phyloP scores from a whole-genome alignment of 2,329 filamentous ascomycete species.

The Phyllosticta capitalensis region DNA sequence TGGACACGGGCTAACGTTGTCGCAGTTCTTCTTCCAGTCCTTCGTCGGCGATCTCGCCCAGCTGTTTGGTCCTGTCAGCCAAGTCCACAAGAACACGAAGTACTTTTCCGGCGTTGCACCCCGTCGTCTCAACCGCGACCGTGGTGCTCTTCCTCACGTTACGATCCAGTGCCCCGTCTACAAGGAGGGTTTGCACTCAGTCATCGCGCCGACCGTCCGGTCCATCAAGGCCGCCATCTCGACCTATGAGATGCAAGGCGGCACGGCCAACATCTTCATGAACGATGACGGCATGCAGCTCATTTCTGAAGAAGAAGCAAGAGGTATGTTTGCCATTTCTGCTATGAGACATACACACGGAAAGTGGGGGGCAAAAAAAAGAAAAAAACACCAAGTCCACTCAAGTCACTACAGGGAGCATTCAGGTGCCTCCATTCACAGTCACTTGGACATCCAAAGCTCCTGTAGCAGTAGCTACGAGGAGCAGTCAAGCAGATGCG shows the following conservation, averaged over 20 bases:
- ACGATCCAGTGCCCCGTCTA: slow-evolving; percentile 44
- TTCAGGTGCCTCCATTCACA: too few species aligned
- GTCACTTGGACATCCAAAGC: too few species aligned
- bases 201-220: slow-evolving; percentile 68
- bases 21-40: slow-evolving; percentile 39
- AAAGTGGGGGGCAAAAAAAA: too few species aligned
- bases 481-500: too few species aligned
- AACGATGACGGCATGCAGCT: slow-evolving; percentile 68
- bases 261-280: slow-evolving; percentile 68
- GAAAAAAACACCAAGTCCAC: too few species aligned
- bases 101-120: slow-evolving; percentile 36
- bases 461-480: too few species aligned
- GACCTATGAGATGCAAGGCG: slow-evolving; percentile 66
- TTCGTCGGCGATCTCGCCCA: slow-evolving; percentile 33
- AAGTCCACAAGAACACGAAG: slow-evolving; percentile 36
- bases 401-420: too few species aligned
- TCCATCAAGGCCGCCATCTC: slow-evolving; percentile 71
- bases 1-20: background rate
- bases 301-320: slow-evolving; percentile 40
- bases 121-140: slow-evolving; percentile 28
- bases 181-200: slow-evolving; percentile 31
- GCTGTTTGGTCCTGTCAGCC: slow-evolving; percentile 35
- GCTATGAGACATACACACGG: too few species aligned
- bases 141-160: slow-evolving; percentile 35
- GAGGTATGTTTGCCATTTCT: too few species aligned